These are phyloP conservation scores for Tulasnella sp. DNA, from an alignment of 768 basidiomycete genomes.

Conservation along the genomic window DNA sequence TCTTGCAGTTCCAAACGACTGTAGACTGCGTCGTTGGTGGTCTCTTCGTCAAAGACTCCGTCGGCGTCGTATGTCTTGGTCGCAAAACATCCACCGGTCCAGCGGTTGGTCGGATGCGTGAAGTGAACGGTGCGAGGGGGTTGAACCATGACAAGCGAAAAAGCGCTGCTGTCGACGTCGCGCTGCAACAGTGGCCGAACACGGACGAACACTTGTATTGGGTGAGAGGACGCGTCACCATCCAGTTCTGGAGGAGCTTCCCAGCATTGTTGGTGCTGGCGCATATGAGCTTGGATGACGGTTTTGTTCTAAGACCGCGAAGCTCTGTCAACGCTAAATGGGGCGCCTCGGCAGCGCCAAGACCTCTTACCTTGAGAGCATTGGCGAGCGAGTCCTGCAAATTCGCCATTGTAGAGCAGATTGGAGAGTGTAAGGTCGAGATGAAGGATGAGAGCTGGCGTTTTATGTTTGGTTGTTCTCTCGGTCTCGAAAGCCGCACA, in stretches of 20 bases:
- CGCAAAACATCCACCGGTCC: background rate
- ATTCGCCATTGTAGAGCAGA: background rate
- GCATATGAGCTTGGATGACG: background rate
- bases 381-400: background rate
- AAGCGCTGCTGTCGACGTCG: background rate
- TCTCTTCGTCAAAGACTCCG: background rate
- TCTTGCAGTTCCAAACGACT: background rate
- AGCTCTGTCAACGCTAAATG: background rate
- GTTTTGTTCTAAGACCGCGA: background rate
- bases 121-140: conserved; percentile 2
- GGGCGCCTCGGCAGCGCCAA: background rate
- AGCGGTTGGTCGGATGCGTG: conserved; percentile 16
- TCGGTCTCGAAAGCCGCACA: too few relatives aligned
- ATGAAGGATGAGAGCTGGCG: too few relatives aligned
- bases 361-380: background rate
- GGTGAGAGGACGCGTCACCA: background rate
- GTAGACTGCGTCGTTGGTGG: background rate
- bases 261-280: background rate
- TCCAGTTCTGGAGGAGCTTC: background rate
- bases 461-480: too few relatives aligned
- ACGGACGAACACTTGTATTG: conserved; percentile 5
- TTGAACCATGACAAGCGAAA: conserved; percentile 7
- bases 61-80: conserved; percentile 7
- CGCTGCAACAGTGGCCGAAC: background rate
- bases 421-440: background rate